Base-by-base conservation (phyloP, 2,329 filamentous ascomycete species). In the Grosmannia clavigera region DNA sequence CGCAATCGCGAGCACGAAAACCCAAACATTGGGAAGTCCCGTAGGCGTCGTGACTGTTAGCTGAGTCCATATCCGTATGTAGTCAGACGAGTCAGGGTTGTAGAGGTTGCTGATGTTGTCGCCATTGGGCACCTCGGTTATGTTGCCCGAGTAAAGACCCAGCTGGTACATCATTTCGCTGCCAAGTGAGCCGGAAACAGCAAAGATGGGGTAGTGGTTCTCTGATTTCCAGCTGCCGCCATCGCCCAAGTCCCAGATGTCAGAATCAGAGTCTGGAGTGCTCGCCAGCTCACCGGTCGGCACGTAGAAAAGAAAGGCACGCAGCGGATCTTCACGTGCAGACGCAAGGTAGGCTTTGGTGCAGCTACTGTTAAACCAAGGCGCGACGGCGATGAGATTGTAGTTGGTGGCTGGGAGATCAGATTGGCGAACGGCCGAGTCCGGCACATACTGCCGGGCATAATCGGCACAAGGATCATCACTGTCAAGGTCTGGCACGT, bases 131-230 rank as follows among this genome's bases (percentile, higher is more conserved):
- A 85, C 78, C 48, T 78, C 67, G 1, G 81, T 83, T 63, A 92
- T 72, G 66, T 87, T 87, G 38, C 88, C 88, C 4, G 90, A 95
- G 70, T 96, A 96, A 29, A 81, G 74, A 48, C 84, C 82, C 48
- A 95, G 76, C 68, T 90, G 81, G 10, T 80, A 70, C 79, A 96
- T 87, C 72, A 96, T 79, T 40, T 78, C 75, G 14, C 74, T 71
- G 27, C 91, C 92, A 25, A 82, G 78, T 11, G 76, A 72, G 7
- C 87, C 84, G 0, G 90, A 81, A 19, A 97, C 76, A 50, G 89
- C 91, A 72, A 94, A 96, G 14, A 96, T 83, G 0, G 92, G 92
- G 67, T 85, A 96, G 33, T 80, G 77, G 67, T 86, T 86, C n/a
- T 77, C 73, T 1, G 74, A 72, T 69, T 84, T 87, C 91, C 91